Evolutionary conservation across 192 early-diverging fungal genomes (phyloP).

Genomic region (Backusella psychrophila): DNA sequence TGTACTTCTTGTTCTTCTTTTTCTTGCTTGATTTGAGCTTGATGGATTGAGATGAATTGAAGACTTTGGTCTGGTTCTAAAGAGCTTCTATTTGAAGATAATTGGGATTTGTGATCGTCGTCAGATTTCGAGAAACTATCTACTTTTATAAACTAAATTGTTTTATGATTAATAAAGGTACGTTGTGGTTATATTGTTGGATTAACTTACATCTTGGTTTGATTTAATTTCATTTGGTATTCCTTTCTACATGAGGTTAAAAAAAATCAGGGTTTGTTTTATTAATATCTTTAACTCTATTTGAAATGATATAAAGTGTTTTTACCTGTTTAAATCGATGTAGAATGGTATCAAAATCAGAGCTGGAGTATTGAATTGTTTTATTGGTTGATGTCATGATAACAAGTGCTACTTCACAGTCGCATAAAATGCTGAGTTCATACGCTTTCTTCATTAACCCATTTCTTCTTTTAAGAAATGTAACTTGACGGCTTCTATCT

Average conservation of each 20-base stretch:
- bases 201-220: conserved; percentile 36
- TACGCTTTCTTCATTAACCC: conserved; percentile 96
- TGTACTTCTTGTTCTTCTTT: background rate
- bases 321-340: conserved; percentile 81
- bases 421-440: conserved; percentile 91
- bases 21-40: background rate
- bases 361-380: conserved; percentile 83
- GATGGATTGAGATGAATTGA: background rate
- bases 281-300: conserved; percentile 36
- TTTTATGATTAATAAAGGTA: background rate
- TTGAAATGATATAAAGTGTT: no score
- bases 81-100: background rate
- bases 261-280: conserved; percentile 24
- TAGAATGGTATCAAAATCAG: conserved; percentile 90
- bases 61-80: background rate
- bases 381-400: conserved; percentile 90
- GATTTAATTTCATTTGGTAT: conserved; percentile 36
- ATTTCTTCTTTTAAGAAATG: conserved; percentile 89
- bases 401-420: conserved; percentile 90
- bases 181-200: background rate
- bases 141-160: background rate
- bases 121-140: background rate
- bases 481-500: conserved; percentile 89
- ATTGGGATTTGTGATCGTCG: background rate
- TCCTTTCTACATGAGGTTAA: conserved; percentile 25